These are phyloP conservation scores for Phytophthora fragariaefolia DNA, from an alignment of 352 stramenopile genomes.

Conservation along the genomic window DNA sequence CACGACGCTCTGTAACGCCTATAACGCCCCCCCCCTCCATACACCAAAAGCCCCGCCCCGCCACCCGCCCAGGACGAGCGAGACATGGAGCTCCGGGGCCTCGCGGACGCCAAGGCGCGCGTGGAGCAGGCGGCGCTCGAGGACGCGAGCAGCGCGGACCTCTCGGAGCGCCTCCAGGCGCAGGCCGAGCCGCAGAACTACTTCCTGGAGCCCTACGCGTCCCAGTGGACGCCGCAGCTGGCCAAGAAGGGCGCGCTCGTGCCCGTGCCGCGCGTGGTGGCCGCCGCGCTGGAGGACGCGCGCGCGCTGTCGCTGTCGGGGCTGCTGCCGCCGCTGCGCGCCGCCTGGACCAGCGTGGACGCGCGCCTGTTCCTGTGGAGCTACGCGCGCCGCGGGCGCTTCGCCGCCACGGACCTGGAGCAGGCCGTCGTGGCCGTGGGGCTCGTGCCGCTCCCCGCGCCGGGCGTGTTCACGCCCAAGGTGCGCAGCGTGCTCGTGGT, in stretches of 20 bases:
- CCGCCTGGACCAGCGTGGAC: slow-evolving; percentile 96
- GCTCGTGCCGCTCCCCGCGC: slow-evolving; percentile 82
- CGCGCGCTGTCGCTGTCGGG: slow-evolving; percentile 90
- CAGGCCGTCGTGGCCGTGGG: slow-evolving; percentile 94
- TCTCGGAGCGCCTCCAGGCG: slow-evolving; percentile 80
- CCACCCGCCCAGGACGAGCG: too few species aligned
- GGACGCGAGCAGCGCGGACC: slow-evolving; percentile 80
- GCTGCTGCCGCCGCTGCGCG: slow-evolving; percentile 89
- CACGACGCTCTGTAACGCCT: too few species aligned
- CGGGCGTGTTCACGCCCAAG: slow-evolving; percentile 93
- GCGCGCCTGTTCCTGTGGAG: slow-evolving; percentile 96
- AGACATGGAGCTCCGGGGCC: slow-evolving; percentile 76
- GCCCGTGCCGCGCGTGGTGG: slow-evolving; percentile 70
- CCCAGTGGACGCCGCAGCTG: slow-evolving; percentile 81
- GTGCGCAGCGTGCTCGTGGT: slow-evolving; percentile 96
- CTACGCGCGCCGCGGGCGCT: slow-evolving; percentile 84
- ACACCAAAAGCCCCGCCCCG: too few species aligned
- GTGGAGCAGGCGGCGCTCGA: slow-evolving; percentile 77
- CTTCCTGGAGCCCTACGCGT: slow-evolving; percentile 87
- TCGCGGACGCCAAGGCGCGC: slow-evolving; percentile 73
- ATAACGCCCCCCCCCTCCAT: too few species aligned
- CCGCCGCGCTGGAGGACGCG: slow-evolving; percentile 72
- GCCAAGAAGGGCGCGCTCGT: slow-evolving; percentile 80
- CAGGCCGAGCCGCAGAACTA: slow-evolving; percentile 91
- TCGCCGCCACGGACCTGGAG: slow-evolving; percentile 90